phyloP scores from a whole-genome alignment of 257 asterid genomes.

The Plantago ovata region DNA sequence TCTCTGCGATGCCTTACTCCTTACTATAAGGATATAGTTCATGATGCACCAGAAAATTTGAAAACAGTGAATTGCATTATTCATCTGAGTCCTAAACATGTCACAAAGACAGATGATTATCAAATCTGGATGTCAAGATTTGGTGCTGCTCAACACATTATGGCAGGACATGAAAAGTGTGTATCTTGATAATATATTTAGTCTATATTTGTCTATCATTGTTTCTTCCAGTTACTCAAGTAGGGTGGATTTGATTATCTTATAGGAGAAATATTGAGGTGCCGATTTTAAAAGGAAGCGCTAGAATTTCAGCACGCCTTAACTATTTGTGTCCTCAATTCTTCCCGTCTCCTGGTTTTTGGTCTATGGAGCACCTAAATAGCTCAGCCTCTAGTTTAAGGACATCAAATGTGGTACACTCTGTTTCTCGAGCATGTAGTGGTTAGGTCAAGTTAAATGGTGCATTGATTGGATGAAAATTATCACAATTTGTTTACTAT shows the following conservation, averaged over 20 bases:
- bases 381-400: constrained; percentile 24
- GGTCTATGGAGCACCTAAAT: constrained; percentile 46
- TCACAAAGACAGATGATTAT: constrained; percentile 53
- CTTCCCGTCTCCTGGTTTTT: constrained; percentile 94
- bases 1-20: constrained; percentile 47
- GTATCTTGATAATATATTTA: constrained; percentile 23
- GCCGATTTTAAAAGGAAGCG: constrained; percentile 85
- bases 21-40: constrained; percentile 45
- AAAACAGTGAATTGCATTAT: constrained; percentile 76
- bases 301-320: constrained; percentile 76
- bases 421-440: neutral
- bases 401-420: constrained; percentile 38
- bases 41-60: constrained; percentile 38
- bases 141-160: constrained; percentile 82
- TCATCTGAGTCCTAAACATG: constrained; percentile 66
- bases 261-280: constrained; percentile 82
- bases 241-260: constrained; percentile 22
- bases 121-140: constrained; percentile 81
- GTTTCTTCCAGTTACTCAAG: constrained; percentile 15
- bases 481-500: neutral
- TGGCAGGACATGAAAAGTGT: constrained; percentile 96
- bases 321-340: constrained; percentile 83
- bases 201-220: constrained; percentile 6
- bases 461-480: neutral
- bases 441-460: neutral